These are phyloP conservation scores for Keithomyces neogunnii DNA, from an alignment of 2,329 filamentous ascomycete genomes.

Conservation along the genomic window DNA sequence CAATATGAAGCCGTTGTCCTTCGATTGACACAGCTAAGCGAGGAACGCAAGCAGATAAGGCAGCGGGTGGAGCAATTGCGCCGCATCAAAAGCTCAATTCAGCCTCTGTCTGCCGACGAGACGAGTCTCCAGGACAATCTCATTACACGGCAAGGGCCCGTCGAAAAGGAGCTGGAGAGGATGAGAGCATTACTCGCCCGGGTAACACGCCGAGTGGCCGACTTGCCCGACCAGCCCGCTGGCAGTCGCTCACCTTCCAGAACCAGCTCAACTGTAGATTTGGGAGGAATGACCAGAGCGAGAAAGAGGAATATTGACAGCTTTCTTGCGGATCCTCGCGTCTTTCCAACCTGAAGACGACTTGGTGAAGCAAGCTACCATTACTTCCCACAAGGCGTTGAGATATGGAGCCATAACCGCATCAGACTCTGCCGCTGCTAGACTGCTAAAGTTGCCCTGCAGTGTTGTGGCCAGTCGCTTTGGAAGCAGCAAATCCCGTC, in stretches of 20 bases:
- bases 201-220: conserved; percentile 44
- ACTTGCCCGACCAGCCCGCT: conserved; percentile 20
- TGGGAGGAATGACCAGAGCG: conserved; percentile 28
- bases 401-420: background rate
- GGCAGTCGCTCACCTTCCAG: background rate
- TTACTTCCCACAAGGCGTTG: background rate
- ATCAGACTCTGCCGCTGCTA: no score
- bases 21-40: conserved; percentile 40
- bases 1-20: conserved; percentile 43
- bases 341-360: conserved; percentile 11
- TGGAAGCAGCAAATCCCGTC: conserved; percentile 6
- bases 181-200: conserved; percentile 56
- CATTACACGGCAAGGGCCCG: conserved; percentile 53
- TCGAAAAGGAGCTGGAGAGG: conserved; percentile 58
- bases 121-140: conserved; percentile 54
- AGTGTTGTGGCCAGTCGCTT: conserved; percentile 18
- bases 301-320: conserved; percentile 34
- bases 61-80: conserved; percentile 38
- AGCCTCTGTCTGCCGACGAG: conserved; percentile 27
- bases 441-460: conserved; percentile 13
- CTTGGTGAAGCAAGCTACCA: background rate
- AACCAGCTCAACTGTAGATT: conserved; percentile 14
- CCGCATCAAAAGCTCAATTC: conserved; percentile 40
- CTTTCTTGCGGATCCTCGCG: conserved; percentile 24
- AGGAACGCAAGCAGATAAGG: conserved; percentile 22